These are phyloP conservation scores for Corchorus olitorius DNA, from an alignment of 345 rosid genomes.

Conservation along the genomic window DNA sequence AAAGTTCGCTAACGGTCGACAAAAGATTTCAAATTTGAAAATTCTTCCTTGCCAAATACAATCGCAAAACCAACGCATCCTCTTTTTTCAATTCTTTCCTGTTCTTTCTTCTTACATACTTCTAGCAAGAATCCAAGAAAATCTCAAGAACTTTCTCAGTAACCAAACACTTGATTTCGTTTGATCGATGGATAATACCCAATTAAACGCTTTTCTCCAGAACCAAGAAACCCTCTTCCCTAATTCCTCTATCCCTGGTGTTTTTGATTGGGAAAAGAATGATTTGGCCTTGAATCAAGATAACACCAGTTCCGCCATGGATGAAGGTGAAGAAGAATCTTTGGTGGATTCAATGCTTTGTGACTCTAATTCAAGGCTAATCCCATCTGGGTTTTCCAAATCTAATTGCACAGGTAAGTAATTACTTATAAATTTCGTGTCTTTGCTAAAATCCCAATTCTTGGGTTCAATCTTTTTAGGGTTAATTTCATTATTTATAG, in stretches of 20 bases:
- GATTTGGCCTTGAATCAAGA: slow-evolving; percentile 35
- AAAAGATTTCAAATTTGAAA: slow-evolving; percentile 34
- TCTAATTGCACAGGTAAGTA: slow-evolving; percentile 51
- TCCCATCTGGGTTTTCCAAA: slow-evolving; percentile 55
- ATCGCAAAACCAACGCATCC: slow-evolving; percentile 21
- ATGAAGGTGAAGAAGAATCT: slow-evolving; percentile 40
- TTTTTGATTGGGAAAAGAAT: slow-evolving; percentile 34
- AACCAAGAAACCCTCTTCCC: slow-evolving; percentile 25
- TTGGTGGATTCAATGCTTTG: slow-evolving; percentile 68
- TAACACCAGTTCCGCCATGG: slow-evolving; percentile 37
- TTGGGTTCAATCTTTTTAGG: neutral
- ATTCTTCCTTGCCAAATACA: slow-evolving; percentile 4
- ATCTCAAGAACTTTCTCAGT: slow-evolving; percentile 3
- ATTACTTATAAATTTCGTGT: neutral
- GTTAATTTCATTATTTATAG: neutral
- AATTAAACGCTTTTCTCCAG: slow-evolving; percentile 23
- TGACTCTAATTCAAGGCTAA: slow-evolving; percentile 66
- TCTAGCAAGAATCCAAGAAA: slow-evolving; percentile 7
- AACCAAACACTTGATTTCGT: slow-evolving; percentile 16
- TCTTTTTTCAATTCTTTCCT: slow-evolving; percentile 6
- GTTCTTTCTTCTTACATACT: slow-evolving; percentile 17
- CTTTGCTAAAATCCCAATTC: neutral
- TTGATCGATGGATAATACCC: slow-evolving; percentile 46
- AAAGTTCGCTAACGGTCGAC: slow-evolving; percentile 29
- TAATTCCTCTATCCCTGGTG: slow-evolving; percentile 27